Evolutionary conservation across 2,329 filamentous ascomycete genomes (phyloP).

Genomic region (Neonectria faginata): DNA sequence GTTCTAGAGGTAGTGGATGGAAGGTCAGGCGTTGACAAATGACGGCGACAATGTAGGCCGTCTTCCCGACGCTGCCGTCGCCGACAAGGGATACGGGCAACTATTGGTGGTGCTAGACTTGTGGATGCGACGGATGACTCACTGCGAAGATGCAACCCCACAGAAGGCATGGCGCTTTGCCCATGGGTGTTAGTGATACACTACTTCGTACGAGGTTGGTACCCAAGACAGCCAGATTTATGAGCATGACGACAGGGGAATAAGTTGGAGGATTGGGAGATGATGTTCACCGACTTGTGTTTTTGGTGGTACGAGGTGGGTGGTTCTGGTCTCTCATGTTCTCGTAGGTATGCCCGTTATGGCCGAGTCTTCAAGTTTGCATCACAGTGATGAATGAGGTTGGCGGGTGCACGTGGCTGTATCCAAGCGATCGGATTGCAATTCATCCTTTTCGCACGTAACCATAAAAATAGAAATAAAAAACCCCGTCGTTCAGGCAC

Average conservation of each 20-base stretch:
- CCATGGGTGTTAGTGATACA: constrained; percentile 10
- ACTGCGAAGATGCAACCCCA: constrained; percentile 24
- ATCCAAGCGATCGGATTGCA: neutral
- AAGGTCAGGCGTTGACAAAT: constrained; percentile 42
- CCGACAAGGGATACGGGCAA: neutral
- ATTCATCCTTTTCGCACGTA: neutral
- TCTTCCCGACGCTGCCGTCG: constrained; percentile 33
- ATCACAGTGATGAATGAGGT: neutral
- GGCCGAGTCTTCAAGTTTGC: neutral
- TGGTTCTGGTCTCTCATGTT: neutral
- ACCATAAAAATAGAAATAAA: neutral
- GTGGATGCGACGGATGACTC: constrained; percentile 18
- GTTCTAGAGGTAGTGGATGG: constrained; percentile 9
- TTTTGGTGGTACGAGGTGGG: neutral
- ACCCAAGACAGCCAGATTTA: constrained; percentile 9
- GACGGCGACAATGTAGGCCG: constrained; percentile 33
- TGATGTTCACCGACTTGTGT: neutral
- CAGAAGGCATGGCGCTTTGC: constrained; percentile 17
- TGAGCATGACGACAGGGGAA: constrained; percentile 19
- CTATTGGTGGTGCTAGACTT: constrained; percentile 8
- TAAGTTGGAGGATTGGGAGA: neutral
- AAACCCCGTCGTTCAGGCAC: neutral
- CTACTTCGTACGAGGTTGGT: neutral
- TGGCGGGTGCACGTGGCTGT: neutral
- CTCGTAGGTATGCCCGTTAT: neutral